Evolutionary conservation across 805 yeast species (phyloP), one percentile per base, ranked within the genome.

Genomic region (Ogataea methanolica): DNA sequence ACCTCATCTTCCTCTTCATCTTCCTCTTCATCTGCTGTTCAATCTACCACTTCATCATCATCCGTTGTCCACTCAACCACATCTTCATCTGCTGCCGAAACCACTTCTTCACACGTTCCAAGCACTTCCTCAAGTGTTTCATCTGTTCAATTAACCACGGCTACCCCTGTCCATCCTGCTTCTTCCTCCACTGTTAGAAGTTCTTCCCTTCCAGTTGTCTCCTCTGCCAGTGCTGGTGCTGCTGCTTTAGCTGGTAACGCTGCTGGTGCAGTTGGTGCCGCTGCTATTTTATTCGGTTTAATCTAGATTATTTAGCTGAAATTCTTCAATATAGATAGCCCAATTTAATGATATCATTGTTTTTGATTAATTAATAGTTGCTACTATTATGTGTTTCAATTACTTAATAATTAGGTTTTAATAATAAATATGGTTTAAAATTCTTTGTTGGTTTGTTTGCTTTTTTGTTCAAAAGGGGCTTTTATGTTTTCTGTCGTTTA

Each of bases 51-150:
- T 9, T 48, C 74, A 11, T 45, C 73, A 12, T 48, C 72, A 6
- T 44, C 70, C 19, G 46, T 69, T 8, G 44, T 70, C 21, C 44
- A 69, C 7, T 45, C 71, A 6, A 41, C 69, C n/a, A 34, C 67
- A 8, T 44, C 67, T 9, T 46, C 68, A 16, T 44, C 46, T 4
- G 39, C 55, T 8, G 22, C 65, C 2, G 31, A 57, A 22, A 59
- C 53, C 26, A 58, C 51, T 35, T 31, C 54, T 33, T 49, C 47
- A 41, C 55, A 52, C 23, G 33, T 46, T 12, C 43, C 55, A 15
- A 37, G 57, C 12, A 43, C 52, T 9, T 47, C 59, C 33, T 37
- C 58, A 31, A 45, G 62, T 33, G 19, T 52, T 35, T 47, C 56
- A 26, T 45, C 43, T 22, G 42, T 50, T 15, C 49, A 69, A 12